phyloP scores from a whole-genome alignment of 2,329 filamentous ascomycete genomes.

The Ophiosphaerella korrae region DNA sequence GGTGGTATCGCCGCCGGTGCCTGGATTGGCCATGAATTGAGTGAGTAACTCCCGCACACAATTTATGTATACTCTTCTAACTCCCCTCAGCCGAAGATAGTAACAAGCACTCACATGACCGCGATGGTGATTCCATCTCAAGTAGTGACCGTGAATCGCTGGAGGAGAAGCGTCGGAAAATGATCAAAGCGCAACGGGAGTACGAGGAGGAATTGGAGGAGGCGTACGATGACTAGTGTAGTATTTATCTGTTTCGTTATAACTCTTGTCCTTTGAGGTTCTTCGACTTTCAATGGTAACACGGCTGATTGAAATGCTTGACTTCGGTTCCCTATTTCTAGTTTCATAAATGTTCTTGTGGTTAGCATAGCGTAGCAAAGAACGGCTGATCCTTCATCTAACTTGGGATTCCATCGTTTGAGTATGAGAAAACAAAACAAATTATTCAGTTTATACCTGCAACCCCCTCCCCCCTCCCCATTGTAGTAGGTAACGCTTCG shows the following conservation, averaged over 20 bases:
- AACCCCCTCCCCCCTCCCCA: no score
- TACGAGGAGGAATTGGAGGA: constrained; percentile 56
- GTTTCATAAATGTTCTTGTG: constrained; percentile 1
- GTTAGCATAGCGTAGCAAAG: constrained; percentile 15
- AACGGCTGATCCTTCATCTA: constrained; percentile 4
- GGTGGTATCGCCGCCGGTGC: constrained; percentile 66
- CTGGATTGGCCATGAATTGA: constrained; percentile 60
- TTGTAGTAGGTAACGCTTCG: neutral
- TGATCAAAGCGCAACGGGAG: constrained; percentile 59
- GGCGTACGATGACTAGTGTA: constrained; percentile 25
- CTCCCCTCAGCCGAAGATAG: constrained; percentile 35
- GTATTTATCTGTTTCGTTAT: neutral
- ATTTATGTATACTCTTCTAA: constrained; percentile 11
- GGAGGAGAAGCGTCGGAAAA: constrained; percentile 59
- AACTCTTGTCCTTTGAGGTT: neutral
- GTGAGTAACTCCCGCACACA: constrained; percentile 48
- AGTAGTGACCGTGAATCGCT: constrained; percentile 47
- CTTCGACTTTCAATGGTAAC: no score
- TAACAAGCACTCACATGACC: constrained; percentile 45
- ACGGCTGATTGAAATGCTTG: no score
- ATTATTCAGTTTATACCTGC: neutral
- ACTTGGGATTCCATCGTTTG: constrained; percentile 15
- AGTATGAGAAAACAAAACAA: constrained; percentile 1
- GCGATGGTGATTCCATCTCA: constrained; percentile 48
- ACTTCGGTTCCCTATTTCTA: neutral